Percentiles rank a stretch among this genome's conserved stretches.
Conservation (phyloP, 2,329 filamentous ascomycete genomes). For the Pseudopithomyces chartarum region DNA sequence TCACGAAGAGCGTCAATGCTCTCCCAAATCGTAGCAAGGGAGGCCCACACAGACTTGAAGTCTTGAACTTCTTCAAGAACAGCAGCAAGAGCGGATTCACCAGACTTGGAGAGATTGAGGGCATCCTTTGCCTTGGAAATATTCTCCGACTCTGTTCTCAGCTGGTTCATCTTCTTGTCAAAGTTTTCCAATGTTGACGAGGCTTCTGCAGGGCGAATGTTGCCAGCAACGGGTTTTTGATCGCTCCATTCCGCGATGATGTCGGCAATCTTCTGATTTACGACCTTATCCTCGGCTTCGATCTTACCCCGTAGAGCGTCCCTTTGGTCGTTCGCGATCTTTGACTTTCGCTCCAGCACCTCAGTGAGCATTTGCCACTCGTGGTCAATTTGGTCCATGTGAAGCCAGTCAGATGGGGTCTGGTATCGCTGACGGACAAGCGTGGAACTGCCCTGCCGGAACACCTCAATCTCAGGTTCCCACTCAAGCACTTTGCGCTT, state of each 20-base stretch:
- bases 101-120: conserved; percentile 80
- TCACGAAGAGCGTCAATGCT: conserved; percentile 93
- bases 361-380: conserved; percentile 96
- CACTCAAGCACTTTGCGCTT: conserved; percentile 91
- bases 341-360: conserved; percentile 86
- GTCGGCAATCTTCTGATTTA: conserved; percentile 85
- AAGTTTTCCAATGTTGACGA: conserved; percentile 82
- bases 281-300: conserved; percentile 86
- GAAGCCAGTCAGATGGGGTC: conserved; percentile 91
- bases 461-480: conserved; percentile 95
- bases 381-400: conserved; percentile 93
- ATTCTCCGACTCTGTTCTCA: conserved; percentile 89
- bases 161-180: conserved; percentile 79
- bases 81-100: conserved; percentile 79
- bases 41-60: conserved; percentile 98
- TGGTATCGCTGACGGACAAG: conserved; percentile 91
- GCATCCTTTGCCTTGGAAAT: conserved; percentile 97
- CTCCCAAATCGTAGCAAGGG: conserved; percentile 93
- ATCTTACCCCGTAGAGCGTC: conserved; percentile 96
- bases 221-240: conserved; percentile 95
- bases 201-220: conserved; percentile 86
- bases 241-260: conserved; percentile 89
- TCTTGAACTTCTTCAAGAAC: conserved; percentile 96
- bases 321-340: conserved; percentile 94
- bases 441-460: conserved; percentile 93